A percentile compares a stretch with the other conserved stretches of the same genome.
Conservation (phyloP, 495 filamentous ascomycete species). For the Trichoderma virens region DNA sequence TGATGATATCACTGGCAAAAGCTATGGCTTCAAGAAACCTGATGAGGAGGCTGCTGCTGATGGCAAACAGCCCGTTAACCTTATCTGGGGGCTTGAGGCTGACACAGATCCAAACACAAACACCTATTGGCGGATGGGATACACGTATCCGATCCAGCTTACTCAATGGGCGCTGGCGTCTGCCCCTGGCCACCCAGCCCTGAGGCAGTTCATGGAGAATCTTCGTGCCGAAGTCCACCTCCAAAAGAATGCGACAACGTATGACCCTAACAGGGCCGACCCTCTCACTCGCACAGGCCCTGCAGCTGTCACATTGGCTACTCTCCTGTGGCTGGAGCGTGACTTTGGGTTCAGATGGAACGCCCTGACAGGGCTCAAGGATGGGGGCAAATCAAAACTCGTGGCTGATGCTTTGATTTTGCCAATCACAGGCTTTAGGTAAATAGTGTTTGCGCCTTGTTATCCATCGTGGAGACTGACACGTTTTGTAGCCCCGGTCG, state of each 20-base stretch:
- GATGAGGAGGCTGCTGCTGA: neutral
- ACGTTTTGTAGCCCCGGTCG: neutral
- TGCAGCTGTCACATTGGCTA: neutral
- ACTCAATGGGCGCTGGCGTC: neutral
- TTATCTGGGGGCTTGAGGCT: neutral
- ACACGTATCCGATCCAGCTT: neutral
- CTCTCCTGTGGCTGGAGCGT: neutral
- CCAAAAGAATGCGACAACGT: neutral
- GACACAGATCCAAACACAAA: neutral
- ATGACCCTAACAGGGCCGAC: neutral
- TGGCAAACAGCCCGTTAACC: constrained; percentile 1
- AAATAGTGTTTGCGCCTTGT: neutral
- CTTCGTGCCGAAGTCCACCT: neutral
- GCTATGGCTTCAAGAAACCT: neutral
- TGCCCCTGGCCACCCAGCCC: neutral
- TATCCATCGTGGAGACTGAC: neutral
- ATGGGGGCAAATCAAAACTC: neutral
- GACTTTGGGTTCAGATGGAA: neutral
- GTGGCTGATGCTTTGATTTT: neutral
- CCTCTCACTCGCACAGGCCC: neutral
- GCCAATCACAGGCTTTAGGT: neutral
- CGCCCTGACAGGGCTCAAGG: neutral
- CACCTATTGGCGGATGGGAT: neutral
- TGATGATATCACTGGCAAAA: neutral
- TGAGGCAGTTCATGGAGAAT: neutral